Conservation (phyloP, 805 yeast genomes). For the Lachancea sp. region DNA sequence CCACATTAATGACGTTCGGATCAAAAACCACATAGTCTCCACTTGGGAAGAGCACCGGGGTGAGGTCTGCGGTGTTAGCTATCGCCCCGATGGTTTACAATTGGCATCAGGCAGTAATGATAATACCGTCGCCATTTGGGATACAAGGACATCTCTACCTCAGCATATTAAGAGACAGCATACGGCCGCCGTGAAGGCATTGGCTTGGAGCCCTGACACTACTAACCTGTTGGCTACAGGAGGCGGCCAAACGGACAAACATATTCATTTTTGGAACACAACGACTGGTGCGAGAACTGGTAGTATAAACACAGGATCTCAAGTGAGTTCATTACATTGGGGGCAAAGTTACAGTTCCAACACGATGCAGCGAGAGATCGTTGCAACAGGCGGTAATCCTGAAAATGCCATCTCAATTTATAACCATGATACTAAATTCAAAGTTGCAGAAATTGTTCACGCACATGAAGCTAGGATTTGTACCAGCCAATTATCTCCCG, state of each 20-base stretch:
- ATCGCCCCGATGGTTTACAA: slow-evolving; percentile 77
- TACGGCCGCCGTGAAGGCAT: slow-evolving; percentile 91
- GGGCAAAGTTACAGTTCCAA: slow-evolving; percentile 42
- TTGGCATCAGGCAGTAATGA: slow-evolving; percentile 94
- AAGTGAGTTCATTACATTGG: slow-evolving; percentile 92
- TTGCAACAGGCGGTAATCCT: slow-evolving; percentile 92
- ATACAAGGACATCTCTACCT: slow-evolving; percentile 64
- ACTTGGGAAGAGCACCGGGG: slow-evolving; percentile 65
- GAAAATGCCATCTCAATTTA: slow-evolving; percentile 76
- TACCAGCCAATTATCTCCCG: slow-evolving; percentile 80
- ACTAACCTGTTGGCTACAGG: slow-evolving; percentile 84
- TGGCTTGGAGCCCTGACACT: slow-evolving; percentile 92
- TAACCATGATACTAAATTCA: slow-evolving; percentile 77
- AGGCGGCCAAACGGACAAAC: slow-evolving; percentile 87
- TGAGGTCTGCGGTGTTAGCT: slow-evolving; percentile 88
- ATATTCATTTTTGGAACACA: slow-evolving; percentile 93
- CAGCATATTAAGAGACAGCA: slow-evolving; percentile 72
- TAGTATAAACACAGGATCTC: slow-evolving; percentile 86
- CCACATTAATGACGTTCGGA: slow-evolving; percentile 83
- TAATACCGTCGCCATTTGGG: slow-evolving; percentile 90
- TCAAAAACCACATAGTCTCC: slow-evolving; percentile 65
- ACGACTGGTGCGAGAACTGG: slow-evolving; percentile 82
- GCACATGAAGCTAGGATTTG: slow-evolving; percentile 91
- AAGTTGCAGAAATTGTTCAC: slow-evolving; percentile 76
- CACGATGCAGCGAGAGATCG: slow-evolving; percentile 52